Base-by-base conservation (phyloP, 257 asterid species). In the Lycium ferocissimum region DNA sequence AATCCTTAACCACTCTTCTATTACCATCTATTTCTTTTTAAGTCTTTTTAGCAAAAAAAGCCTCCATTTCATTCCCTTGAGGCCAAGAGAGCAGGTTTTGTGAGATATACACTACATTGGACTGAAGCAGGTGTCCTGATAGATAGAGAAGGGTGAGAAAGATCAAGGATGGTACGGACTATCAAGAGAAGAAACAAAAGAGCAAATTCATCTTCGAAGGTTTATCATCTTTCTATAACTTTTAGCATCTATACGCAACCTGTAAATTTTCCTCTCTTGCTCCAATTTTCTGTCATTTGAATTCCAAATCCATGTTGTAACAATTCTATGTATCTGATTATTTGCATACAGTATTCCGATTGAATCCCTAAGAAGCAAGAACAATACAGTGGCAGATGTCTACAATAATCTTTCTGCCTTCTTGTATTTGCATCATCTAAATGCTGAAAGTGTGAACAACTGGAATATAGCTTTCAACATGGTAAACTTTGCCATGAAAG, bases 81-180 rank as follows among this genome's bases (percentile, higher is more conserved):
- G 82, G 33, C 65, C 49, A 14, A 71, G 49, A 26, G 65, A 78
- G 82, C 82, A 53, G 65, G 65, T 76, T 75, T 72, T 51, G 49
- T 76, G 47, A 53, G 82, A 76, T 54, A 33, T 14, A 76, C 47
- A 76, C 43, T 51, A 76, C 22, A 4, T 76, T 70, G 22, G 17
- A 75, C 37, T 75, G 81, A 75, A 49, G 9, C 22, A 58, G 65
- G 65, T 8, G 22, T 58, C 65, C 26, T 58, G 26, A 58, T 18
- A 15, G 62, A 53, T 53, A 51, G 62, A 22, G 40, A 78, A 53
- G 82, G 82, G 65, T 15, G 63, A 54, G 82, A 53, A 51, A 53
- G 45, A 51, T 49, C 63, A 76, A 76, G 81, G 14, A 20, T 62
- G 4, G 69, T n/a, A n/a, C 35, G 69, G 3, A 9, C 37, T 8